phyloP scores from a whole-genome alignment of 78 protist genomes.

The Pigoraptor vietnamica region DNA sequence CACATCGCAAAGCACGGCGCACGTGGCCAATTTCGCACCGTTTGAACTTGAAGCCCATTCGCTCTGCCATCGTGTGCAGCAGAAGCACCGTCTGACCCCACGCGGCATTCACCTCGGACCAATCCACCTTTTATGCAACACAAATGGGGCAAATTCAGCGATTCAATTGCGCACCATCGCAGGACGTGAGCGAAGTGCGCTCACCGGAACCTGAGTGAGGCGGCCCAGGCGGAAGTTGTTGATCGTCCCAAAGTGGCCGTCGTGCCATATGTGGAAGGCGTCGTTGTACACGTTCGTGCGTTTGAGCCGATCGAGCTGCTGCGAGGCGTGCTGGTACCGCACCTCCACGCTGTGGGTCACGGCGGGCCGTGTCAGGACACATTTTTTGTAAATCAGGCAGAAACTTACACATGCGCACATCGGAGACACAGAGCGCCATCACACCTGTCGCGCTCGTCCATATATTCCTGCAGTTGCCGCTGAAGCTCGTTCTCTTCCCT shows the following conservation, averaged over 20 bases:
- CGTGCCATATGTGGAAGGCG: conserved; percentile 74
- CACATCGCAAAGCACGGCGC: no score
- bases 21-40: no score
- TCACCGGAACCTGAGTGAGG: conserved; percentile 55
- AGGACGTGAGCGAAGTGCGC: not conserved
- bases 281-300: conserved; percentile 75
- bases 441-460: conserved; percentile 34
- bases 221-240: conserved; percentile 78
- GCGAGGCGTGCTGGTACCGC: conserved; percentile 22
- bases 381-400: not conserved
- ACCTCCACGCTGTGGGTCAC: not conserved
- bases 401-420: no score
- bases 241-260: conserved; percentile 82
- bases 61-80: conserved; percentile 56
- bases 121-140: conserved; percentile 37
- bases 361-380: not conserved
- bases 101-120: conserved; percentile 88
- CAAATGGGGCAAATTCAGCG: no score
- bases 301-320: conserved; percentile 48
- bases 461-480: conserved; percentile 11
- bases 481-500: conserved; percentile 25
- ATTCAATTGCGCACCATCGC: no score
- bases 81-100: conserved; percentile 81
- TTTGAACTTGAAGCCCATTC: conserved; percentile 30
- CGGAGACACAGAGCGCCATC: no score